Percentiles rank a stretch among this genome's conserved stretches.
Evolutionary conservation across 2,329 filamentous ascomycete species (phyloP).

Genomic region (Xylariales sp.): DNA sequence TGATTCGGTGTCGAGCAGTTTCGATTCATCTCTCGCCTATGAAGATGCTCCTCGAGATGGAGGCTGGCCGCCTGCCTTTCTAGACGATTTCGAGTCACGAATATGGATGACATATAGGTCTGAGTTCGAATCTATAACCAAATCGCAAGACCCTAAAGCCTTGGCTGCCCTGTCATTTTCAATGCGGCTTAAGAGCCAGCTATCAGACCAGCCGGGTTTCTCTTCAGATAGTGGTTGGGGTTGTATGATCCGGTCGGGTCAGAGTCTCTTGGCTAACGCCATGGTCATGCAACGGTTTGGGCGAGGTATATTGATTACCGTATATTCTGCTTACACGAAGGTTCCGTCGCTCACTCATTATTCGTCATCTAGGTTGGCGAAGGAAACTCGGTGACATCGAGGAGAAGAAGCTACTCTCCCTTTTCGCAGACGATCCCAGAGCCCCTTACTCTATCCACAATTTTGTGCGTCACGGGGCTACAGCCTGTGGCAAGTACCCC

Average conservation of each 20-base stretch:
- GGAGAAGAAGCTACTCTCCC: conserved; percentile 67
- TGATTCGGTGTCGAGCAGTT: conserved; percentile 45
- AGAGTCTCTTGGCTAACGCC: conserved; percentile 87
- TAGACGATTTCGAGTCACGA: conserved; percentile 88
- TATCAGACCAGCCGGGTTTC: conserved; percentile 77
- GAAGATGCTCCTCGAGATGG: conserved; percentile 39
- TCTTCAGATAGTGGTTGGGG: conserved; percentile 95
- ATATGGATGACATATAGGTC: conserved; percentile 97
- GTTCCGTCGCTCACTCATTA: conserved; percentile 11
- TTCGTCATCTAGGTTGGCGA: conserved; percentile 63
- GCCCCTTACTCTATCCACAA: conserved; percentile 94
- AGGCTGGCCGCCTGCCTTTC: conserved; percentile 80
- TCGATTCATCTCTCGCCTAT: conserved; percentile 47
- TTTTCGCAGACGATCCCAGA: conserved; percentile 82
- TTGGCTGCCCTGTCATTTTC: conserved; percentile 70
- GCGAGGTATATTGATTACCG: no score
- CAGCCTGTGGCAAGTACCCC: conserved; percentile 86
- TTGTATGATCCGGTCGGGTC: conserved; percentile 96
- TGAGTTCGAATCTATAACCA: conserved; percentile 77
- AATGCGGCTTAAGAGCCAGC: conserved; percentile 76
- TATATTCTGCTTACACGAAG: conserved; percentile 10
- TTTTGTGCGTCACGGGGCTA: conserved; percentile 84
- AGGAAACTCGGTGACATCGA: conserved; percentile 51
- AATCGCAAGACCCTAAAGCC: conserved; percentile 70
- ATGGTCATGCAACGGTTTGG: conserved; percentile 70